These are phyloP conservation scores for Pseudogymnoascus sp. DNA, from an alignment of 2,329 filamentous ascomycete genomes.

Conservation along the genomic window DNA sequence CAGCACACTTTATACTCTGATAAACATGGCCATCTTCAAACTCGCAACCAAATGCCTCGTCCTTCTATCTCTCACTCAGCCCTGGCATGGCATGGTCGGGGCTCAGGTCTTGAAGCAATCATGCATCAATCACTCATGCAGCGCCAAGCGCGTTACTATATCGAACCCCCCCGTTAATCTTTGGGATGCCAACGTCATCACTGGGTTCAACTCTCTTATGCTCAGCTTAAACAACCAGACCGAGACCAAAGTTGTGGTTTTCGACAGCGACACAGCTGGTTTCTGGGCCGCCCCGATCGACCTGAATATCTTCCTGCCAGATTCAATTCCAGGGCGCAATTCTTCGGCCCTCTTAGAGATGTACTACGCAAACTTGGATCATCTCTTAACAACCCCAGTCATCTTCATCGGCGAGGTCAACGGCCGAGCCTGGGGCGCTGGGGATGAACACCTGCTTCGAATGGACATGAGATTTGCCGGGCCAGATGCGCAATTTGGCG, in stretches of 20 bases:
- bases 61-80: background rate
- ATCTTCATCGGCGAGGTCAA: constrained; percentile 14
- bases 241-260: background rate
- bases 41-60: background rate
- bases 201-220: background rate
- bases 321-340: background rate
- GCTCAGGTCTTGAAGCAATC: background rate
- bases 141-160: background rate
- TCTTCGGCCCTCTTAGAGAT: background rate
- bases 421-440: constrained; percentile 10
- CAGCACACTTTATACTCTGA: background rate
- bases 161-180: background rate
- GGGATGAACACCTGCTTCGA: constrained; percentile 14
- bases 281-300: background rate
- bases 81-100: background rate
- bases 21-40: background rate
- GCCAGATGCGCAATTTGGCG: constrained; percentile 9
- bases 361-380: background rate
- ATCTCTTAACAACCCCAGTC: background rate
- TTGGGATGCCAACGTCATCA: background rate
- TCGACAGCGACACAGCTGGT: background rate
- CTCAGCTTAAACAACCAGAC: background rate
- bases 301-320: background rate
- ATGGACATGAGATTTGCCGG: constrained; percentile 16
- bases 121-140: background rate